These are phyloP conservation scores for Coffea eugenioides DNA, from an alignment of 257 asterid species.

Conservation along the genomic window DNA sequence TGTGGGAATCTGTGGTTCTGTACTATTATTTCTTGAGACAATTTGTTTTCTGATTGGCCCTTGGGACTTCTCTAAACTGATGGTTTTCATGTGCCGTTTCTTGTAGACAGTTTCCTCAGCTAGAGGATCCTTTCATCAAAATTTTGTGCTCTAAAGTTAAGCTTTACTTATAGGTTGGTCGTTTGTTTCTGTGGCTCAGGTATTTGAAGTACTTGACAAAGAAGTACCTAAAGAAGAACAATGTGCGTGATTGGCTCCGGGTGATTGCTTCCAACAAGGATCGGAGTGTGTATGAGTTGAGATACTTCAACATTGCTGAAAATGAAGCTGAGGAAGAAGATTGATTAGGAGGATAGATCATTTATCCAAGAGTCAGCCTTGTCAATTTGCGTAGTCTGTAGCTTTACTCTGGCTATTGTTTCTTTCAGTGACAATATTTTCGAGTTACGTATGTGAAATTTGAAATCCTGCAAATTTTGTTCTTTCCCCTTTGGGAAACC, in stretches of 20 bases:
- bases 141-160: not conserved
- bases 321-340: slow-evolving; percentile 52
- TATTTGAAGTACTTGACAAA: slow-evolving; percentile 49
- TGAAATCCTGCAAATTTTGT: not conserved
- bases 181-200: slow-evolving; percentile 12
- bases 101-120: not conserved
- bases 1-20: too few relatives aligned
- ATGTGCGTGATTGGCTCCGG: slow-evolving; percentile 51
- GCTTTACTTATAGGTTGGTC: not conserved
- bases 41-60: too few relatives aligned
- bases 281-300: slow-evolving; percentile 43
- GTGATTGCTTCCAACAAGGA: slow-evolving; percentile 54
- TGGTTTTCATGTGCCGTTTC: not conserved
- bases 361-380: not conserved
- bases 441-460: not conserved
- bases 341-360: slow-evolving; percentile 1
- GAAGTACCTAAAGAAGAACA: slow-evolving; percentile 51
- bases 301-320: slow-evolving; percentile 58
- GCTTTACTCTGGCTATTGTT: not conserved
- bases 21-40: too few relatives aligned
- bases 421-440: not conserved
- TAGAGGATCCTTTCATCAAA: too few relatives aligned
- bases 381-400: not conserved
- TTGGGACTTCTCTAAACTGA: not conserved
- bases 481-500: not conserved